Evolutionary conservation across 495 filamentous ascomycete genomes (phyloP).

Genomic region (Baudoinia panamericana): DNA sequence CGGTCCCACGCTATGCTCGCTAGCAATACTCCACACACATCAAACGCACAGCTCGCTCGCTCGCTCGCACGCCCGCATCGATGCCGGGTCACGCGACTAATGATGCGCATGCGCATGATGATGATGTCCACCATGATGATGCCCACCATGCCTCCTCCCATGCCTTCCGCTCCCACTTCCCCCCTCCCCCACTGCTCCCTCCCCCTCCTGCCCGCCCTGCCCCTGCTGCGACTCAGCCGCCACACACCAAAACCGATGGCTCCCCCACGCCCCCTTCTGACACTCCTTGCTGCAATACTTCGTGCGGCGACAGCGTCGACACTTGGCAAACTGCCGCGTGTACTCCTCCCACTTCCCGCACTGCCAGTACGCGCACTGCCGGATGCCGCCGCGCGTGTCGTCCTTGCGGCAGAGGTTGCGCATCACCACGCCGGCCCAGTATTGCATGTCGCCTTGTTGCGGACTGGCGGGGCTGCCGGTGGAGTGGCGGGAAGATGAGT

Average conservation of each 20-base stretch:
- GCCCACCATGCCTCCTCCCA: constrained; percentile 1
- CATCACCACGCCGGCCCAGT: constrained; percentile 99
- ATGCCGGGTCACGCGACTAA: no score
- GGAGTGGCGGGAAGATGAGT: neutral
- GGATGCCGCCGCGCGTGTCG: constrained; percentile 80
- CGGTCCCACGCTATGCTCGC: no score
- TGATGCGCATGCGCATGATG: no score
- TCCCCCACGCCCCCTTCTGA: constrained; percentile 97
- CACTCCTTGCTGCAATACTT: constrained; percentile 99
- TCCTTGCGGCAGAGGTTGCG: constrained; percentile 96
- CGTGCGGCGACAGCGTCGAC: constrained; percentile 85
- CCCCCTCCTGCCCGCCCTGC: neutral
- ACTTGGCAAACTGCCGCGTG: constrained; percentile 94
- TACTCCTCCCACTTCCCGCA: constrained; percentile 97
- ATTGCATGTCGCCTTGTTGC: constrained; percentile 67
- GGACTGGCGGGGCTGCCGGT: neutral
- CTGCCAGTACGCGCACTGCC: constrained; percentile 93
- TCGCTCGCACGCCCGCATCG: no score
- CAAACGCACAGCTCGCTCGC: no score
- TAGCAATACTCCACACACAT: no score
- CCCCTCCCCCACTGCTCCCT: neutral
- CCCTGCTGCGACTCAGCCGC: constrained; percentile 38
- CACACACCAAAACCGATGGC: constrained; percentile 94
- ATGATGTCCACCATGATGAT: constrained; percentile 9
- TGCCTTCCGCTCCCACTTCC: neutral